Evolutionary conservation across 805 yeast species (phyloP).

Genomic region (Candida piceae): DNA sequence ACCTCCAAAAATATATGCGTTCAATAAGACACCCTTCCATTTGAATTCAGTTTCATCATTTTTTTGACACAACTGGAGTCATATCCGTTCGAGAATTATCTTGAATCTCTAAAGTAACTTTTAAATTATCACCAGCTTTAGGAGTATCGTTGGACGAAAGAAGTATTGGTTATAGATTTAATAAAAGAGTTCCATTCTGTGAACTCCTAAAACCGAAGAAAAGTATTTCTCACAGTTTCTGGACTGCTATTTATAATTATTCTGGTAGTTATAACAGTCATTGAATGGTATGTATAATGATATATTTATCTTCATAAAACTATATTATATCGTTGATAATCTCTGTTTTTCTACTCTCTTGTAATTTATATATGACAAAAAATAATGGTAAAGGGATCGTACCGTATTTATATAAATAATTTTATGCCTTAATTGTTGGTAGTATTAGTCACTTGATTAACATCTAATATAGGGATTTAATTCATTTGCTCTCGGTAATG

Average conservation of each 20-base stretch:
- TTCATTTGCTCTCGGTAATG: too few relatives aligned
- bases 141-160: neutral
- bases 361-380: too few relatives aligned
- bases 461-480: too few relatives aligned
- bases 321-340: too few relatives aligned
- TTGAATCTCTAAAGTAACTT: neutral
- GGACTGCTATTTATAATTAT: neutral
- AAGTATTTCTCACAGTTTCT: neutral
- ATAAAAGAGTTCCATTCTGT: neutral
- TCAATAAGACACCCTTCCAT: neutral
- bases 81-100: neutral
- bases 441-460: too few relatives aligned
- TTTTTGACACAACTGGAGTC: neutral
- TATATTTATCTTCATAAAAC: too few relatives aligned
- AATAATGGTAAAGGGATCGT: too few relatives aligned
- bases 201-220: neutral
- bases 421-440: too few relatives aligned
- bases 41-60: neutral
- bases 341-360: too few relatives aligned
- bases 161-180: neutral
- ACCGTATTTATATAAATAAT: too few relatives aligned
- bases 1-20: neutral
- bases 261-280: slow-evolving; percentile 11
- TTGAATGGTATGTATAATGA: too few relatives aligned
- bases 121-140: neutral